Percentiles rank a stretch among this genome's conserved stretches.
Conservation (phyloP, 805 yeast genomes). For the Phaffomyces opuntiae region DNA sequence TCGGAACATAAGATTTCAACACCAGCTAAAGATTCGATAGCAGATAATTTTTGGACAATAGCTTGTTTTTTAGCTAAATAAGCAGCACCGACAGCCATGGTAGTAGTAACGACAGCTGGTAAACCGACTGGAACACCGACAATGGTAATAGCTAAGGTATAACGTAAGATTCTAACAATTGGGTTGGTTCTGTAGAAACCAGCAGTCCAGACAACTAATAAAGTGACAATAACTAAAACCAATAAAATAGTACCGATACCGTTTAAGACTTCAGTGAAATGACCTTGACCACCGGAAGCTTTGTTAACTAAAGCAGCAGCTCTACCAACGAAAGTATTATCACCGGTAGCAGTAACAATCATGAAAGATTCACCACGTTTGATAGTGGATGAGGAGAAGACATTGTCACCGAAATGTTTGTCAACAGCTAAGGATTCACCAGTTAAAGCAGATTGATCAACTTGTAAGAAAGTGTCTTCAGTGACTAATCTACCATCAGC, state of each 20-base stretch:
- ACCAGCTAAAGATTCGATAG: conserved; percentile 96
- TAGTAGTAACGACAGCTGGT: conserved; percentile 97
- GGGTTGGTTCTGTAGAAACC: conserved; percentile 87
- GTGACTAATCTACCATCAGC: conserved; percentile 89
- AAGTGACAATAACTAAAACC: conserved; percentile 81
- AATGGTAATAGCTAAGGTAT: conserved; percentile 91
- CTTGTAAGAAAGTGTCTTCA: conserved; percentile 80
- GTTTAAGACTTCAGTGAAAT: conserved; percentile 94
- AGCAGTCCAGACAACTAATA: conserved; percentile 87
- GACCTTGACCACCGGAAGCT: conserved; percentile 91
- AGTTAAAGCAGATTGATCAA: conserved; percentile 94
- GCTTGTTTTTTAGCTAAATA: conserved; percentile 96
- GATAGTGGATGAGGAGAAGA: conserved; percentile 89
- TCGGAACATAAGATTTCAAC: conserved; percentile 97
- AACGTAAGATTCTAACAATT: conserved; percentile 84
- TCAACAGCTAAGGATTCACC: conserved; percentile 97
- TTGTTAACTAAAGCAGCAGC: conserved; percentile 95
- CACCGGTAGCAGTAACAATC: conserved; percentile 94
- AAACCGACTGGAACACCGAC: conserved; percentile 98
- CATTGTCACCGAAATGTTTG: conserved; percentile 80
- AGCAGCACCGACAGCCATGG: conserved; percentile 99
- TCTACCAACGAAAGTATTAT: conserved; percentile 92
- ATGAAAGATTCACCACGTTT: conserved; percentile 94
- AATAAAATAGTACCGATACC: conserved; percentile 93
- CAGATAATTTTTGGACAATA: conserved; percentile 93